Evolutionary conservation across 106 monocot species (phyloP).

Genomic region (Dactylorhiza incarnata): DNA sequence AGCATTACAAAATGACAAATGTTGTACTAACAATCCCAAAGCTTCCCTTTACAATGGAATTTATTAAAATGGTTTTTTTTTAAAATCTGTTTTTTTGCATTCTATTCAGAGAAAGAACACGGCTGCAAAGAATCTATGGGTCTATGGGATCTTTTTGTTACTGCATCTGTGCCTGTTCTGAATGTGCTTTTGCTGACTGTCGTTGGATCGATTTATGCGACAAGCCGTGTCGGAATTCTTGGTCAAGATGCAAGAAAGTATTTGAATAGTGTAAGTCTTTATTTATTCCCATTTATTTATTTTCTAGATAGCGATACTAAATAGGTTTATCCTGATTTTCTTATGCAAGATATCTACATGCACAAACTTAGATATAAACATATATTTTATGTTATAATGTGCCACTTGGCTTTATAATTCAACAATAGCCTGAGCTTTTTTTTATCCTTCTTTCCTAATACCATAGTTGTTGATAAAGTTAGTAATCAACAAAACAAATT

Average conservation of each 20-base stretch:
- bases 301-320: background rate
- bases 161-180: conserved; percentile 58
- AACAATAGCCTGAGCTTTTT: too few species aligned
- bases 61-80: background rate
- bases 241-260: conserved; percentile 43
- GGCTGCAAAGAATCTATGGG: conserved; percentile 27
- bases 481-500: too few species aligned
- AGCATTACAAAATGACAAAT: background rate
- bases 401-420: too few species aligned
- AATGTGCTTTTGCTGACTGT: conserved; percentile 64
- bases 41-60: background rate
- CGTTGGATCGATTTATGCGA: conserved; percentile 54
- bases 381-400: too few species aligned
- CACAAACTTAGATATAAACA: background rate
- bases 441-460: too few species aligned
- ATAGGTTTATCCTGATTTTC: background rate
- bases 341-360: background rate
- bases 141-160: conserved; percentile 42
- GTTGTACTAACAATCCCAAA: background rate
- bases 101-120: conserved; percentile 1
- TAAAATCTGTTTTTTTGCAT: background rate
- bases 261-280: conserved; percentile 57
- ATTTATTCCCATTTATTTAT: background rate
- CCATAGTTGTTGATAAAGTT: too few species aligned
- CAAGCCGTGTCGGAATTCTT: conserved; percentile 29